phyloP scores from a whole-genome alignment of 345 rosid genomes.

The Xanthoceras sorbifolium region DNA sequence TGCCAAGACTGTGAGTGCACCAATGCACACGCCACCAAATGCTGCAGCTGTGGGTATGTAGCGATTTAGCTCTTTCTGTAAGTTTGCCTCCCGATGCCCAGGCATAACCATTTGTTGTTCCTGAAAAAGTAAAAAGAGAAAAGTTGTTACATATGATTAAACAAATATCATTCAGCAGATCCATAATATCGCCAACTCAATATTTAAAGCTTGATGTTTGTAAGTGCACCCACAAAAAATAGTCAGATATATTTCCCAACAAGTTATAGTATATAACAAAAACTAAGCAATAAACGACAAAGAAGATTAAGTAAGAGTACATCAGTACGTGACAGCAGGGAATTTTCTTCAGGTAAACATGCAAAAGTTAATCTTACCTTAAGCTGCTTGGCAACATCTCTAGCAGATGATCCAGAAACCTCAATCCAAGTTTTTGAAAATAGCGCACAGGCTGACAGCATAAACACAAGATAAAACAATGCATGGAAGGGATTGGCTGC shows the following conservation, averaged over 20 bases:
- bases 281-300: neutral
- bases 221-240: no score
- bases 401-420: conserved; percentile 87
- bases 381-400: conserved; percentile 85
- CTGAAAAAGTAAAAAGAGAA: conserved; percentile 26
- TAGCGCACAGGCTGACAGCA: conserved; percentile 81
- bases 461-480: conserved; percentile 71
- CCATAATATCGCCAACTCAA: neutral
- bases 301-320: neutral
- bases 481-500: conserved; percentile 93
- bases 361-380: conserved; percentile 44
- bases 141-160: neutral
- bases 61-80: conserved; percentile 79
- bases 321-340: neutral
- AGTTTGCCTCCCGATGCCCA: conserved; percentile 85
- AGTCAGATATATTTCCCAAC: neutral
- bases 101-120: conserved; percentile 99
- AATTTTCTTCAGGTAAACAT: neutral
- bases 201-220: neutral
- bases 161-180: neutral
- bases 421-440: conserved; percentile 95
- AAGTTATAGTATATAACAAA: neutral
- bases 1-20: conserved; percentile 78
- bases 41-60: conserved; percentile 96
- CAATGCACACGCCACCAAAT: conserved; percentile 83